Evolutionary conservation across 2,329 filamentous ascomycete species (phyloP).

Genomic region (Aaosphaeria pasadenensis): DNA sequence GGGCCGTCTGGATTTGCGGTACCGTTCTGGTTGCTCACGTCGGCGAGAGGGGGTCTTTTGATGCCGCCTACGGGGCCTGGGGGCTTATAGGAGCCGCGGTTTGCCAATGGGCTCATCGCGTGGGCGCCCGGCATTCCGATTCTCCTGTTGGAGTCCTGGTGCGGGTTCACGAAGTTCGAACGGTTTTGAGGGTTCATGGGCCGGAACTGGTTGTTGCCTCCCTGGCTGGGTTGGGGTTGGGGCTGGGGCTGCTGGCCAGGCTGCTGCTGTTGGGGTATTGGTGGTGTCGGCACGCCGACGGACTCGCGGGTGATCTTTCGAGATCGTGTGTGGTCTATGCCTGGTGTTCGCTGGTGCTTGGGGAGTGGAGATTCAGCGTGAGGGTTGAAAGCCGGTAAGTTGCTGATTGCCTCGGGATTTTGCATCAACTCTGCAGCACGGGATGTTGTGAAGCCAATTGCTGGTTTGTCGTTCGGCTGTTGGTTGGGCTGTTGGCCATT

Average conservation of each 20-base stretch:
- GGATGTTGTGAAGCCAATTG: slow-evolving; percentile 47
- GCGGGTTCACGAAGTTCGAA: slow-evolving; percentile 49
- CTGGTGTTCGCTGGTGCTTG: slow-evolving; percentile 77
- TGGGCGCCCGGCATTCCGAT: slow-evolving; percentile 49
- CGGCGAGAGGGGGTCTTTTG: slow-evolving; percentile 38
- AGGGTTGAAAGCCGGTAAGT: slow-evolving; percentile 46
- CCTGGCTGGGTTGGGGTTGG: slow-evolving; percentile 7
- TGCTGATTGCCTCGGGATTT: slow-evolving; percentile 24
- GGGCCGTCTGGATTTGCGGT: slow-evolving; percentile 1
- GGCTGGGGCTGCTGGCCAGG: slow-evolving; percentile 3
- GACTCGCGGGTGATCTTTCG: slow-evolving; percentile 63
- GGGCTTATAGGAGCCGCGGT: slow-evolving; percentile 45
- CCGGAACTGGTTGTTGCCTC: slow-evolving; percentile 11
- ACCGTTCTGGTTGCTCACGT: slow-evolving; percentile 43
- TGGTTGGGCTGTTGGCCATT: slow-evolving; percentile 4
- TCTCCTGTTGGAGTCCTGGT: slow-evolving; percentile 44
- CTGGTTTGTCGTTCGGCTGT: slow-evolving; percentile 19
- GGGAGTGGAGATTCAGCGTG: slow-evolving; percentile 60
- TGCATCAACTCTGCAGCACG: slow-evolving; percentile 43
- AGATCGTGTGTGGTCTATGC: slow-evolving; percentile 76
- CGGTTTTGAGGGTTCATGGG: slow-evolving; percentile 6
- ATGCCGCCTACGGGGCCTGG: slow-evolving; percentile 32
- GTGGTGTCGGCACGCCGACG: slow-evolving; percentile 17
- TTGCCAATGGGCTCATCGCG: slow-evolving; percentile 43
- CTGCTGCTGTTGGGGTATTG: slow-evolving; percentile 9